Evolutionary conservation across 371 early-diverging fungal genomes (phyloP).

Genomic region (Mortierella sp.): DNA sequence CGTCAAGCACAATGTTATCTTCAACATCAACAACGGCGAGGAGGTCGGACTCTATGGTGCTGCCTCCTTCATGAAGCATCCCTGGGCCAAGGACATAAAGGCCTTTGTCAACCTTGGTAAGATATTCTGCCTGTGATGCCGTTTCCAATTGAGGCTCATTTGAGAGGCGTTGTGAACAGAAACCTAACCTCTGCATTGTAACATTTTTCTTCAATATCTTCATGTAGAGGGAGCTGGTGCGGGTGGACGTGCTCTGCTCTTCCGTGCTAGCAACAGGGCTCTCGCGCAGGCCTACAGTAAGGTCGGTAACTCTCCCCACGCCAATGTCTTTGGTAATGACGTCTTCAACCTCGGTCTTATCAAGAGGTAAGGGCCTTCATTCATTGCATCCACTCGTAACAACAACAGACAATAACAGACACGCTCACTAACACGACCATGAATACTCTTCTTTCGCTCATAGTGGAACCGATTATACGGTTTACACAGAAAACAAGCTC

Average conservation of each 20-base stretch:
- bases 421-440: background rate
- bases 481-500: constrained; percentile 67
- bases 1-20: constrained; percentile 72
- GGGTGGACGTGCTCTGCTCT: constrained; percentile 82
- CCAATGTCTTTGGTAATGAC: constrained; percentile 77
- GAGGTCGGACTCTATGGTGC: constrained; percentile 87
- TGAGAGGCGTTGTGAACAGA: no score
- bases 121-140: background rate
- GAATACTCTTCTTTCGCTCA: background rate
- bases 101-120: constrained; percentile 86
- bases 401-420: background rate
- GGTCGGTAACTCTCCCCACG: constrained; percentile 63
- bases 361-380: constrained; percentile 60
- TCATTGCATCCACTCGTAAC: background rate
- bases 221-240: constrained; percentile 80
- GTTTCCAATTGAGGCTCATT: no score
- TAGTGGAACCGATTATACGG: constrained; percentile 78
- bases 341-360: constrained; percentile 73
- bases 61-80: constrained; percentile 78
- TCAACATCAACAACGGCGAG: constrained; percentile 91
- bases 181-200: background rate
- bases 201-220: background rate
- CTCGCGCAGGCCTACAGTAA: constrained; percentile 60
- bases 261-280: constrained; percentile 71
- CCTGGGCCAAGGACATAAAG: constrained; percentile 79